Base-by-base conservation (phyloP, 2,329 filamentous ascomycete genomes). In the Venturia oleaginea region DNA sequence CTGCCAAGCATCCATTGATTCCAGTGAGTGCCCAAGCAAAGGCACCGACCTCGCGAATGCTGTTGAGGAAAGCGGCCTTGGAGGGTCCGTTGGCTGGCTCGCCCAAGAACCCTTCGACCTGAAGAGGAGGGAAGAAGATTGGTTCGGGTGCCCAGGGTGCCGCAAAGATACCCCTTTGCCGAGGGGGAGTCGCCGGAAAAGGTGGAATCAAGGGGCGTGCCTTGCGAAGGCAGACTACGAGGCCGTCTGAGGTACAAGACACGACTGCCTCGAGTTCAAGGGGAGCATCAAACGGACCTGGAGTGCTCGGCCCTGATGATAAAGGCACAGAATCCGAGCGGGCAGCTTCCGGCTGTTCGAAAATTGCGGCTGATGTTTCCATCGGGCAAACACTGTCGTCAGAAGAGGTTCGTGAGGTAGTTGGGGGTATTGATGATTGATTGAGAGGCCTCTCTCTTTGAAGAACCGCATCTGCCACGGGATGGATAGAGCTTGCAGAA, bases 251-350 rank as follows among this genome's bases (percentile, higher is more conserved):
- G 2, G 91, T 91, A 75, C 91, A 96, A 0, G 91, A 95, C 5
- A 96, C 87, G n/a, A 96, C 90, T 2, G 91, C 91, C 76, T 96
- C 91, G 4, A 96, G 78, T 75, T 95, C 90, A 62, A 91, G 80
- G 1, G 81, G 80, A 17, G 75, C 76, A 24, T 66, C 68, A 54
- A 43, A 42, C 22, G 42, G 24, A 17, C 10, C 42, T 54, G 64
- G 59, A 42, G 63, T 65, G 38, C 63, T 37, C 1, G 63, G 32
- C 19, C 43, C 59, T 4, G 59, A 60, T 24, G 59, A 60, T 11
- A 24, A 19, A 37, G 37, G 15, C 3, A 37, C 10, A 60, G 59
- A 57, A 34, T 19, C 34, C 51, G 27, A 57, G 17, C 51, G 27
- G 2, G 27, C 15, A 8, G 51, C 30, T 2, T 57, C 27, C 5